Base-by-base conservation (phyloP, 805 yeast species). In the Saccharomycopsis fibuligera region DNA sequence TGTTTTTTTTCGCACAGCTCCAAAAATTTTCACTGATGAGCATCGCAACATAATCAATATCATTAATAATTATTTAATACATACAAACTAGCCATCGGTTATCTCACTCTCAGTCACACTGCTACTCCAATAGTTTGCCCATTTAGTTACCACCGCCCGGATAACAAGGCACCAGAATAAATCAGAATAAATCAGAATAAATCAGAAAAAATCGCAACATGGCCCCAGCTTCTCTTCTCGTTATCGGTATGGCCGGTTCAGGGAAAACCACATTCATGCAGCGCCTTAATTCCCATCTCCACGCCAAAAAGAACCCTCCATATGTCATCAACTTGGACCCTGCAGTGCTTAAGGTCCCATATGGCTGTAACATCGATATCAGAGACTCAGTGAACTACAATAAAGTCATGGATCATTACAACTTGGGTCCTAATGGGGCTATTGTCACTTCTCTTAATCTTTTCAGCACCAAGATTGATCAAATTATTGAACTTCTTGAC, bases 221-320 rank as follows among this genome's bases (percentile, higher is more conserved):
- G 50, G 42, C 40, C 3, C 70, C 72, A 8, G 66, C 69, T 31
- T 63, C 67, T 3, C 56, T 68, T 5, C 54, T 69, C 19, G 68
- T 72, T 45, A 67, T 69, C 53, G 73, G 73, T 44, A 69, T 69
- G 73, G 73, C 79, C 53, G 78, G 79, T 31, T 83, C 95, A 45
- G 99, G 99, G 60, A 93, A 93, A 66, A 91, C 99, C 68, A 93
- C 99, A 8, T 93, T 93, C 63, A 83, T 93, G 88, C 99, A 93
- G 65, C 71, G 99, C 54, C 70, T 93, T 53, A 91, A 91, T 67
- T 78, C 96, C 0, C 95, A 93, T 64, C 69, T 93, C 30, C 96
- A 90, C 61, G 52, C 86, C 30, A 70, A 76, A 50, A 74, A 82
- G 53, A 66, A 67, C 25, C 83, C 91, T 19, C 98, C 99, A 9